Base-by-base conservation (phyloP, 2,329 filamentous ascomycete genomes). In the Xylaria sp. region DNA sequence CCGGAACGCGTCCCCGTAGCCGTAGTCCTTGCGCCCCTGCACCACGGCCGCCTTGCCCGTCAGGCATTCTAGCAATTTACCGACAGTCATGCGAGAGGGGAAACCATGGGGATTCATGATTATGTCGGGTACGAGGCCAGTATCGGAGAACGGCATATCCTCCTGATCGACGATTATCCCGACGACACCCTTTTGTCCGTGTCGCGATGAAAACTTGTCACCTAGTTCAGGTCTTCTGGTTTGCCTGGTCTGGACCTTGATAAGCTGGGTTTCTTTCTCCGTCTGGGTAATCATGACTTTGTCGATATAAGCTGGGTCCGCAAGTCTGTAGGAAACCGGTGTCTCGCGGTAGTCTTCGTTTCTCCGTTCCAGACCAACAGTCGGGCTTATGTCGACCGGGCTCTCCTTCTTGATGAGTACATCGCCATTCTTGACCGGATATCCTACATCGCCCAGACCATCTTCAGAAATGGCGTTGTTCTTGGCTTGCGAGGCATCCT, bases 71-170 rank as follows among this genome's bases (percentile, higher is more conserved):
- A 99, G 84, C 79, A 99, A 89, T 74, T 99, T 99, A 26, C 94
- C 94, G 59, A 99, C 94, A 49, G 94, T 99, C 94, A 99, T 99
- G 73, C 94, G 94, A 26, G 93, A 97, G 1, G 94, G 94, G 81
- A 99, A 99, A 86, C 94, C 94, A 76, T 99, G 94, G 0, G 95
- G 94, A 78, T 99, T 99, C 94, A 99, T 99, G 84, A 99, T 99
- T 63, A 99, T 97, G 73, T 99, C 94, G 0, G 94, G 94, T n/a
- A 87, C 88, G 62, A 99, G 85, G 2, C 94, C 95, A 48, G 82
- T 79, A 73, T 99, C 94, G 34, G 89, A 89, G 76, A 99, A 99
- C 0, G 94, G 94, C 86, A 99, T 89, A 70, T 99, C 94, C 69
- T 94, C 92, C 74, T 97, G 93, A 59, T 96, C 90, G 17, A 93